Evolutionary conservation across 805 yeast species (phyloP), one percentile per base, ranked within the genome.

Genomic region (Komagataella pseudopastoris): DNA sequence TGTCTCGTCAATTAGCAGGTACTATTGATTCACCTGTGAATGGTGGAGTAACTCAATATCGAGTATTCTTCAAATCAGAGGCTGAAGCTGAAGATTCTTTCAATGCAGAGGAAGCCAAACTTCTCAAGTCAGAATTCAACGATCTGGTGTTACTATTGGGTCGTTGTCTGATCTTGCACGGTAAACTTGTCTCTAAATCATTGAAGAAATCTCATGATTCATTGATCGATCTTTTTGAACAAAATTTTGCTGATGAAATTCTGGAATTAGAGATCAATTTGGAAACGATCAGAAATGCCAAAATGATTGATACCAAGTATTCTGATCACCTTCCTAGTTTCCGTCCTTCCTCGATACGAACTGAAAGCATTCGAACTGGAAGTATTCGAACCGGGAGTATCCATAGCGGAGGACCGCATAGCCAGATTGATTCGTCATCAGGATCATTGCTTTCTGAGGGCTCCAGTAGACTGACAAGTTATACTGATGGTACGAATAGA

Each of bases 1-100:
- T 85, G 54, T 81, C 90, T 5, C 72, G 91, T 64, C 80, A 79
- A 59, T 68, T 83, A 51, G 77, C 88, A 2, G 96, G 96, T 46
- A 86, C 96, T 0, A 90, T 89, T 51, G 95, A 88, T 62, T 80
- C 96, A 0, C 96, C 96, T 3, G 91, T 88, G 5, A 88, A 88
- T 62, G 96, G 96, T 43, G 96, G 96, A 53, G 86, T 88, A 56
- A 86, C 88, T 2, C 88, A 85, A 61, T 88, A 85, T 66, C 74
- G 90, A 51, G 76, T 76, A 2, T 87, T 88, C 62, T 78, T 85
- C 61, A 65, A 63, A 44, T 74, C 72, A 49, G 65, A 63, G 6
- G 67, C 59, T 3, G 55, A 58, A 14, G 63, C 43, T 60, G 64
- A 36, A 44, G 61, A 56, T 20, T 54, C 57, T 3, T 58, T 58